phyloP scores from a whole-genome alignment of 2,329 filamentous ascomycete species.

The Botrytis porri region DNA sequence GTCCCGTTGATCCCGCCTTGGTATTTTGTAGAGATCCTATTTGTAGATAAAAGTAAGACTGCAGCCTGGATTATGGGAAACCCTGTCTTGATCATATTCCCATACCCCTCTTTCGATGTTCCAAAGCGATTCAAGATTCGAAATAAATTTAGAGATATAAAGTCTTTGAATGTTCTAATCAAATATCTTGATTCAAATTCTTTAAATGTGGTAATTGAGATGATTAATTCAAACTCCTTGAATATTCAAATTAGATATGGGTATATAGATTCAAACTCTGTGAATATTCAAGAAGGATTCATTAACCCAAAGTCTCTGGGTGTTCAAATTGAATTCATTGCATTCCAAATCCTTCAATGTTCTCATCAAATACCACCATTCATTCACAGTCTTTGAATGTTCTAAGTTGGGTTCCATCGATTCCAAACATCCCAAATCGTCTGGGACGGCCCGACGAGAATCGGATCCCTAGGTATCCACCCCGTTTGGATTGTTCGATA shows the following conservation, averaged over 20 bases:
- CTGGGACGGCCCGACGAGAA: background rate
- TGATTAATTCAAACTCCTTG: too few species aligned
- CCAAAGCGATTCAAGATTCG: background rate
- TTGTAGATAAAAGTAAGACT: background rate
- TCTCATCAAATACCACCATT: too few species aligned
- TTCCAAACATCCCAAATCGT: background rate
- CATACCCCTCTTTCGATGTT: background rate
- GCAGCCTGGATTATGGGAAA: background rate
- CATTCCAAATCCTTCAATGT: too few species aligned
- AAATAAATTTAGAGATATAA: background rate
- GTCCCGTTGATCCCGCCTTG: conserved; percentile 6
- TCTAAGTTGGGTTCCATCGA: too few species aligned
- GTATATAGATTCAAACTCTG: too few species aligned
- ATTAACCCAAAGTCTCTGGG: too few species aligned
- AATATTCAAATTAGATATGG: too few species aligned
- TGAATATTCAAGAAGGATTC: background rate
- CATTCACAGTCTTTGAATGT: too few species aligned
- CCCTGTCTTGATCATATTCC: background rate
- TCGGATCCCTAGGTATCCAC: background rate
- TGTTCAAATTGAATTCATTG: background rate
- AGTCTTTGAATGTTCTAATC: background rate
- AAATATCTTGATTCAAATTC: background rate
- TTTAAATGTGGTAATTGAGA: fast-evolving
- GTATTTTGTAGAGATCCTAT: background rate
- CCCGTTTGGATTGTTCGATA: background rate